Evolutionary conservation across 208 protist genomes (phyloP), one percentile per base, ranked within the genome.

Genomic region (Vickermania ingenoplastis): DNA sequence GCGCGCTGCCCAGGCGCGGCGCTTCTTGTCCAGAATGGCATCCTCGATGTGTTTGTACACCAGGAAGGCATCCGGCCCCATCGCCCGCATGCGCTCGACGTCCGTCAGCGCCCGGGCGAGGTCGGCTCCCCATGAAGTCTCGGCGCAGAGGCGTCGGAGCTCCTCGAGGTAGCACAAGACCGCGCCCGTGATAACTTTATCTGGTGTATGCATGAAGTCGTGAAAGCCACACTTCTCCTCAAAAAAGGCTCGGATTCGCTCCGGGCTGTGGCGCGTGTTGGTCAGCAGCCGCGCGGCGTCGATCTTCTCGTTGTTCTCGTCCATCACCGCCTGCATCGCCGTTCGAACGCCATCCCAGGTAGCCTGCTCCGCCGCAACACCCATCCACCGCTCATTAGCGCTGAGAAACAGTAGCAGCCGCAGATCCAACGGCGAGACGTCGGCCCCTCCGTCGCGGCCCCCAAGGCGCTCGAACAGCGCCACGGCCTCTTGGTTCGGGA

Each of bases 151-250:
- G 22, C 80, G 77, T 11, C 63, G 78, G 59, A 95, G 57, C 62
- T 92, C 86, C 21, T 73, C 59, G 62, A 95, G 57, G 69, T 89
- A 87, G 68, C 73, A 77, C 30, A 92, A 53, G 55, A 89, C 80
- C 13, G 84, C 82, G 21, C 83, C 83, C 3, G 89, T 95, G 60
- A 95, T 88, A 14, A 54, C 67, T 61, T 91, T 92, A 59, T 95
- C 89, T 0, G 81, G 76, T 0, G 86, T 92, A 61, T 81, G 75
- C 81, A 92, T 91, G 57, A 93, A 95, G 64, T 95, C 89, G 29
- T 67, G 61, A 60, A 93, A 91, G 51, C 89, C 89, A 65, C 86
- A 93, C 75, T 93, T 95, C 62, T 95, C 86, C 55, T 95, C 85
- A 51, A 77, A 91, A 60, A 91, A 95, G 51, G 65, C 69, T 3